Percentiles rank a stretch among this genome's conserved stretches.
These are phyloP conservation scores for Metschnikowia rubicola DNA, from an alignment of 805 yeast genomes.

Conservation along the genomic window DNA sequence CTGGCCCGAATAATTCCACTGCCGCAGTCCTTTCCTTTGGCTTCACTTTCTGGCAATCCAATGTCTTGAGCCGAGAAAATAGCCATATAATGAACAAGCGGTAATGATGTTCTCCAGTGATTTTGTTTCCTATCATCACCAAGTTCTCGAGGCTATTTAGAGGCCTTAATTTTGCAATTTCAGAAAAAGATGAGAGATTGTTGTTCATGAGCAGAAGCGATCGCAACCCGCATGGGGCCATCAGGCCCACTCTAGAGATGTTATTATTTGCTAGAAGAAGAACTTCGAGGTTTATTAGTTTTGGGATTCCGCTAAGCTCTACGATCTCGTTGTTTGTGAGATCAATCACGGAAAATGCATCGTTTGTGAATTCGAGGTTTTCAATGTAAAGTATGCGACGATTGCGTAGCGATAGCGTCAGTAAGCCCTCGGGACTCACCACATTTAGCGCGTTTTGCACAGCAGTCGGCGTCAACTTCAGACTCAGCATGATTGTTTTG, in stretches of 20 bases:
- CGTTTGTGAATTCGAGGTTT: slow-evolving; percentile 30
- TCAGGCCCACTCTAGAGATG: slow-evolving; percentile 37
- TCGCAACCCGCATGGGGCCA: slow-evolving; percentile 33
- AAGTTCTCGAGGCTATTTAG: slow-evolving; percentile 29
- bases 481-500: slow-evolving; percentile 9
- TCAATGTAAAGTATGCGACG: slow-evolving; percentile 33
- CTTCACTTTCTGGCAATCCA: slow-evolving; percentile 68
- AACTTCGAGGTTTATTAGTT: slow-evolving; percentile 41
- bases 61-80: slow-evolving; percentile 56
- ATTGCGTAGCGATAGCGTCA: slow-evolving; percentile 34
- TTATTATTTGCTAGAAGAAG: slow-evolving; percentile 64
- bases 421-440: slow-evolving; percentile 34
- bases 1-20: slow-evolving; percentile 35
- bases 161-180: slow-evolving; percentile 24
- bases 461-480: slow-evolving; percentile 35
- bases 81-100: slow-evolving; percentile 57
- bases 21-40: slow-evolving; percentile 50
- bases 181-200: slow-evolving; percentile 41
- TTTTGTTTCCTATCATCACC: slow-evolving; percentile 56
- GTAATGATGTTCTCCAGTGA: slow-evolving; percentile 50
- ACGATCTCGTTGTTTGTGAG: slow-evolving; percentile 71
- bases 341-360: slow-evolving; percentile 55
- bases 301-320: slow-evolving; percentile 49
- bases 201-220: slow-evolving; percentile 53
- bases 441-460: slow-evolving; percentile 30